phyloP scores from a whole-genome alignment of 2,329 filamentous ascomycete genomes.

The Juglanconis sp. region DNA sequence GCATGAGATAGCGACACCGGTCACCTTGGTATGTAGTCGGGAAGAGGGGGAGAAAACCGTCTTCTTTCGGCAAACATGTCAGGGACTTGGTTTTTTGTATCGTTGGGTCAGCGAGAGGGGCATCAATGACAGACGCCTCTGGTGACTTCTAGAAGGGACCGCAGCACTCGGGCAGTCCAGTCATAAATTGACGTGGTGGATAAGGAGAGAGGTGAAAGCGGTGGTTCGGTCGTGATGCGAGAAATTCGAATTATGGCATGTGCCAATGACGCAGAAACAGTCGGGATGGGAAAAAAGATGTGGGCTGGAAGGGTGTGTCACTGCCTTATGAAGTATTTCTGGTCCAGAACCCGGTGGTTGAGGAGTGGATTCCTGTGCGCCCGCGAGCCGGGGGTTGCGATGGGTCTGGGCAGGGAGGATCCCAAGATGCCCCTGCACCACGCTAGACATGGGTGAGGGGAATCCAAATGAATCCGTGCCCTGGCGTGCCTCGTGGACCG shows the following conservation, averaged over 20 bases:
- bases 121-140: constrained; percentile 37
- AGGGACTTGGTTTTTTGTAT: constrained; percentile 34
- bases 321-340: constrained; percentile 10
- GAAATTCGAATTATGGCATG: constrained; percentile 20
- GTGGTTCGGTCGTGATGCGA: constrained; percentile 14
- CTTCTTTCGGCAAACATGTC: constrained; percentile 57
- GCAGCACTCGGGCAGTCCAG: constrained; percentile 36
- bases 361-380: background rate
- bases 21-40: constrained; percentile 63
- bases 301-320: constrained; percentile 22
- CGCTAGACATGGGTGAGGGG: constrained; percentile 4
- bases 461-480: constrained; percentile 8
- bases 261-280: constrained; percentile 22
- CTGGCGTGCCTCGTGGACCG: constrained; percentile 15
- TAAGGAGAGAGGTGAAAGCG: constrained; percentile 4
- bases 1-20: constrained; percentile 45
- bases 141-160: constrained; percentile 34
- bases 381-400: background rate
- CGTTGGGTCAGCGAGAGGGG: constrained; percentile 6
- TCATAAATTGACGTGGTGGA: constrained; percentile 16
- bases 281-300: constrained; percentile 5
- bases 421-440: background rate
- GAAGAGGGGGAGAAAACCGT: constrained; percentile 52
- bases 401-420: constrained; percentile 2
- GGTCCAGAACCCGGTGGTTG: constrained; percentile 8